Conservation (phyloP, 140 eudicot species). For the Erigeron philadelphicus region DNA sequence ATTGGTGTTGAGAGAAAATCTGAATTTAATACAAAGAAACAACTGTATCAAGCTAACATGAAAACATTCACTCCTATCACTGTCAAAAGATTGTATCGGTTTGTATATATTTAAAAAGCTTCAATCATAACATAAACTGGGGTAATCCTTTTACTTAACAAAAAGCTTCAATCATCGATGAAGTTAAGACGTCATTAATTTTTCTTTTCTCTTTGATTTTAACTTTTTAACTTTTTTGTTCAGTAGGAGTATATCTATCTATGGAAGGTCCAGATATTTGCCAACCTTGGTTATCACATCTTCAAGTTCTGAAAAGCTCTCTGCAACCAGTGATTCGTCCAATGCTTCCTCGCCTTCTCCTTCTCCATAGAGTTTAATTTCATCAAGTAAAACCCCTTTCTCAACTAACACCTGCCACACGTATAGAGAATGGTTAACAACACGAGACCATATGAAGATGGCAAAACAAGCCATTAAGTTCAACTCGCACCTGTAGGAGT, state of each 20-base stretch:
- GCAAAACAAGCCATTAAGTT: constrained; percentile 2
- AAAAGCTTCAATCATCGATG: neutral
- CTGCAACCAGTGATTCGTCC: constrained; percentile 55
- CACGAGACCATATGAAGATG: constrained; percentile 5
- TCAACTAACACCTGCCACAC: constrained; percentile 57
- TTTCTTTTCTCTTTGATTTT: no score
- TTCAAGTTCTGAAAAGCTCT: constrained; percentile 79
- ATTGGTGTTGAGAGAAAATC: constrained; percentile 64
- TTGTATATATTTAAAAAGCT: constrained; percentile 3
- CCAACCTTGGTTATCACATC: constrained; percentile 71
- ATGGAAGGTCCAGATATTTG: constrained; percentile 1
- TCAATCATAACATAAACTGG: neutral
- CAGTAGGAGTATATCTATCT: constrained; percentile 7
- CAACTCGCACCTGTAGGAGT: constrained; percentile 60
- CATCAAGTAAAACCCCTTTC: constrained; percentile 67
- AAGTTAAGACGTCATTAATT: neutral
- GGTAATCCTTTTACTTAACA: no score
- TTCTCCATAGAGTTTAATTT: constrained; percentile 87
- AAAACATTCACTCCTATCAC: neutral
- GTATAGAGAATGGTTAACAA: neutral
- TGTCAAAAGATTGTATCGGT: neutral
- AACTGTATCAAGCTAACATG: neutral
- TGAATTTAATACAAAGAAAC: constrained; percentile 31
- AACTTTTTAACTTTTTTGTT: neutral
- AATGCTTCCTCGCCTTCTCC: constrained; percentile 45